A percentile compares a stretch with the other conserved stretches of the same genome.
Conservation (phyloP, 1,139 yeast genomes). For the Suhomyces panamericanus region DNA sequence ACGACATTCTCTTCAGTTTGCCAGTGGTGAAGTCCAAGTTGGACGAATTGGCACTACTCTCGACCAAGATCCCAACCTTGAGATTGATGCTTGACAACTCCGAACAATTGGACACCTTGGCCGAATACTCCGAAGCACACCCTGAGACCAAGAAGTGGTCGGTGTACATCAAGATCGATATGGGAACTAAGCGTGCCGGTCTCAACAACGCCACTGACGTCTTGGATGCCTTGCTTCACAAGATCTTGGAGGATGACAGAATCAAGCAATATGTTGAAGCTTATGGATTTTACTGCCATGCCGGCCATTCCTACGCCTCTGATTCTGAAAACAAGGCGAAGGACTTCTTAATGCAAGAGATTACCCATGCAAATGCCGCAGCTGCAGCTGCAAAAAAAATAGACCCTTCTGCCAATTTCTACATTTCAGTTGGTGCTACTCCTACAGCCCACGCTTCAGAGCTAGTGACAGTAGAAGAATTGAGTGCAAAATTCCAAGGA, state of each 20-base stretch:
- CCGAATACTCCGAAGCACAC: constrained; percentile 30
- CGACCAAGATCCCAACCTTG: constrained; percentile 41
- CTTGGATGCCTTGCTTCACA: constrained; percentile 31
- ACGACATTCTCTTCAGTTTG: constrained; percentile 66
- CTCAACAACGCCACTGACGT: constrained; percentile 33
- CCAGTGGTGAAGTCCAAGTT: constrained; percentile 62
- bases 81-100: constrained; percentile 63
- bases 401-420: constrained; percentile 31
- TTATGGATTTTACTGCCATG: constrained; percentile 76
- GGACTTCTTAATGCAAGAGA: constrained; percentile 51
- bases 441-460: constrained; percentile 74
- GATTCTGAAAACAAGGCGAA: constrained; percentile 49
- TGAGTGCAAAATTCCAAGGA: constrained; percentile 16
- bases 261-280: constrained; percentile 37
- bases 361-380: constrained; percentile 57
- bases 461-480: constrained; percentile 22
- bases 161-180: constrained; percentile 55
- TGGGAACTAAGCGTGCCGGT: constrained; percentile 70
- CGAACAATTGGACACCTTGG: constrained; percentile 54
- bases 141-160: constrained; percentile 46
- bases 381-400: constrained; percentile 39
- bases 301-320: constrained; percentile 71
- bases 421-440: constrained; percentile 72
- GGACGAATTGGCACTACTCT: constrained; percentile 48
- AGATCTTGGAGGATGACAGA: constrained; percentile 24